Evolutionary conservation across 495 filamentous ascomycete genomes (phyloP).

Genomic region (Trichoderma asperelloides): DNA sequence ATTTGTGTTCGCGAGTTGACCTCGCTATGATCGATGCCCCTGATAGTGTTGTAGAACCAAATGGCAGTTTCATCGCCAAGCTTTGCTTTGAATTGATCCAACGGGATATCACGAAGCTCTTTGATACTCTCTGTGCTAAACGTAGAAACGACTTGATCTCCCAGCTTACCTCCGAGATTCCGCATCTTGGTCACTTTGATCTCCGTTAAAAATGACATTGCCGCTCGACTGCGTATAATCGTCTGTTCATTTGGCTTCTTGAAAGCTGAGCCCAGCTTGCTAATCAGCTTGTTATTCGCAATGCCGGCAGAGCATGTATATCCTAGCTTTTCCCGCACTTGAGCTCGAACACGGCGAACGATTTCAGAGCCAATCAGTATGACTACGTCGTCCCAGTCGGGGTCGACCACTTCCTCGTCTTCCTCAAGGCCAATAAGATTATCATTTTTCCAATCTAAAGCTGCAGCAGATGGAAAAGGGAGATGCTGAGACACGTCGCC

Average conservation of each 20-base stretch:
- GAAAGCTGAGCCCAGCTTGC: constrained; percentile 81
- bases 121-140: constrained; percentile 76
- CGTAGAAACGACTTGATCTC: constrained; percentile 65
- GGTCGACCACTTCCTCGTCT: constrained; percentile 69
- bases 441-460: constrained; percentile 73
- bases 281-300: constrained; percentile 87
- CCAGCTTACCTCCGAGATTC: constrained; percentile 92
- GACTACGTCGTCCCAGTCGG: constrained; percentile 93
- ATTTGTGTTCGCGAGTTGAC: constrained; percentile 88
- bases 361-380: constrained; percentile 83
- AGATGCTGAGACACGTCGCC: constrained; percentile 64
- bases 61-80: constrained; percentile 78
- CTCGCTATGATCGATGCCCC: constrained; percentile 79
- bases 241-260: constrained; percentile 94
- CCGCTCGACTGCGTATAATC: constrained; percentile 74
- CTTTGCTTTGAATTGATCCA: constrained; percentile 71
- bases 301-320: constrained; percentile 91
- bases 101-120: constrained; percentile 60
- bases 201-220: constrained; percentile 66
- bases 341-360: constrained; percentile 60
- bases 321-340: constrained; percentile 56
- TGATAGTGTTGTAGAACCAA: constrained; percentile 81
- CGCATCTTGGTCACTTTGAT: constrained; percentile 96
- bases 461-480: constrained; percentile 65
- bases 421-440: constrained; percentile 67